phyloP scores from a whole-genome alignment of 768 basidiomycete species.

The Austroboletus festivus region DNA sequence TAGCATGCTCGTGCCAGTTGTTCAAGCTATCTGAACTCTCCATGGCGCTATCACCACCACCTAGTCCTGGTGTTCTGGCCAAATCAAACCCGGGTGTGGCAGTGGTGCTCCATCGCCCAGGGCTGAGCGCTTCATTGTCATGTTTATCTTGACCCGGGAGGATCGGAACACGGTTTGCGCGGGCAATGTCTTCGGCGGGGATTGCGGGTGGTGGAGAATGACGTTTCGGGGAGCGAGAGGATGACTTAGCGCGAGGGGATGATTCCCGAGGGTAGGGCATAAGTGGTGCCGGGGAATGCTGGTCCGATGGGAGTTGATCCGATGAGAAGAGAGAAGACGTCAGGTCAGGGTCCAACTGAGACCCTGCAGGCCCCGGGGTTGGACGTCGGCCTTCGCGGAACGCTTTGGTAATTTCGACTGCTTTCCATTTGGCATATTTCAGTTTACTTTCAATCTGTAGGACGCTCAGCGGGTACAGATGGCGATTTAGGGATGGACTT shows the following conservation, averaged over 20 bases:
- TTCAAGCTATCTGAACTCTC: slow-evolving; percentile 21
- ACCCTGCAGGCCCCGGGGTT: slow-evolving; percentile 70
- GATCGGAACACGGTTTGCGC: slow-evolving; percentile 28
- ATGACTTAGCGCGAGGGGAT: slow-evolving; percentile 20
- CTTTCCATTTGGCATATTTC: slow-evolving; percentile 96
- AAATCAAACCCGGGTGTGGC: slow-evolving; percentile 65
- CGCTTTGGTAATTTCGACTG: slow-evolving; percentile 90
- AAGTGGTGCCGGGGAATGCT: slow-evolving; percentile 16
- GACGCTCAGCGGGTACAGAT: slow-evolving; percentile 1
- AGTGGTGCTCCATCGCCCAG: slow-evolving; percentile 70
- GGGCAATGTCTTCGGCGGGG: slow-evolving; percentile 26
- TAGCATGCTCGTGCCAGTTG: slow-evolving; percentile 28
- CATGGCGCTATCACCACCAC: slow-evolving; percentile 4
- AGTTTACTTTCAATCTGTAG: slow-evolving; percentile 80
- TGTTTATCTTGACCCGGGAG: slow-evolving; percentile 22
- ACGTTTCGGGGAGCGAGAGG: slow-evolving; percentile 30
- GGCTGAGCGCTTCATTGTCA: slow-evolving; percentile 38
- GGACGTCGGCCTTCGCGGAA: slow-evolving; percentile 91
- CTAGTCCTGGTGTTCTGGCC: slow-evolving; percentile 19
- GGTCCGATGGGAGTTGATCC: slow-evolving; percentile 15
- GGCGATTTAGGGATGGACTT: slow-evolving; percentile 18
- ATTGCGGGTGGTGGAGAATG: slow-evolving; percentile 33
- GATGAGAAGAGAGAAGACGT: slow-evolving; percentile 6
- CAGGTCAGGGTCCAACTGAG: slow-evolving; percentile 25
- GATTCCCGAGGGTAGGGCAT: slow-evolving; percentile 25